Evolutionary conservation across 352 stramenopile species (phyloP), one percentile per base, ranked within the genome.

Genomic region (Phytopythium vexans): DNA sequence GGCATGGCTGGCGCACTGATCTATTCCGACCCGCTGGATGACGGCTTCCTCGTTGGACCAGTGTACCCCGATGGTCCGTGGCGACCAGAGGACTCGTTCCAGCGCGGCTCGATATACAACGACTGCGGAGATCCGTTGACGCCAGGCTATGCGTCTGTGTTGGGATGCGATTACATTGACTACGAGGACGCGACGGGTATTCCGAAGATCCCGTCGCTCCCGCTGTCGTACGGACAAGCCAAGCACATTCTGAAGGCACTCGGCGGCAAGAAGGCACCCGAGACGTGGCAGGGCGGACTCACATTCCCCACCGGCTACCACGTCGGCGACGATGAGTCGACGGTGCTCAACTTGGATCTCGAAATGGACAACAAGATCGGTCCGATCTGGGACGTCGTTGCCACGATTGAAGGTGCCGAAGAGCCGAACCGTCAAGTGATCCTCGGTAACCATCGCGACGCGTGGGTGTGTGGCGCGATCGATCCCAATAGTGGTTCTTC

Each of bases 371-470:
- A 95, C 68, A 65, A 64, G 7, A 58, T 91, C 11, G 69, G 70
- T 0, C 65, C 72, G 7, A 89, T 97, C 51, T 94, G 86, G 82
- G 91, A 97, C 63, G 86, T 96, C 1, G 82, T 96, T 16, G 85
- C 71, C 32, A 88, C 68, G 8, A 91, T 97, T 54, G 64, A 84
- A 9, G 84, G 77, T 35, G 54, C 54, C 0, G 55, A 62, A 6
- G 56, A 76, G n/a, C 64, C 83, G 0, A 75, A 91, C 7, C 67
- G 76, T 52, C 78, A 77, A 14, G 72, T 96, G 3, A 49, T 96
- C n/a, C 62, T 96, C n/a, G 83, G 86, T 16, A 97, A 96, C 61
- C 88, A 96, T 53, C 78, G 88, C 9, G 88, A 97, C 54, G 87
- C 83, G 3, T 97, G 88, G 88, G 83, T 97, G 0, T 95, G 86